Evolutionary conservation across 345 rosid species (phyloP).

Genomic region (Eucalyptus melliodora): DNA sequence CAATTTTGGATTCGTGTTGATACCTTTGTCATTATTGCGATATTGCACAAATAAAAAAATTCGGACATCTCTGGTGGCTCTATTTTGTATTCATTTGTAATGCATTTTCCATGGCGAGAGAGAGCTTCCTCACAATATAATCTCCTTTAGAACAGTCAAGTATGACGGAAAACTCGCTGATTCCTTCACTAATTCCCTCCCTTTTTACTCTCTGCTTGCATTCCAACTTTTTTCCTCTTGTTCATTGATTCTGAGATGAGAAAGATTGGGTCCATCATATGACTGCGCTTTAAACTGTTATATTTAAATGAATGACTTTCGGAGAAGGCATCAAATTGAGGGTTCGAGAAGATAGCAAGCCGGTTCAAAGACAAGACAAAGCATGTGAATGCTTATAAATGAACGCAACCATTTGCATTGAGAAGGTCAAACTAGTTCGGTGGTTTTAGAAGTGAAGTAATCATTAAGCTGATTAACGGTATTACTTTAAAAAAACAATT

Average conservation of each 20-base stretch:
- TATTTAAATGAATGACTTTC: neutral
- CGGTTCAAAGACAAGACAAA: neutral
- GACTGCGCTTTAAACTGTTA: neutral
- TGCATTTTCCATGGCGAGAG: neutral
- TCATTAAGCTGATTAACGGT: neutral
- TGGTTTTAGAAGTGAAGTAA: neutral
- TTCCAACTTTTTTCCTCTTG: neutral
- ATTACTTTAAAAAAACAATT: neutral
- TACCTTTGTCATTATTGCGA: slow-evolving; percentile 13
- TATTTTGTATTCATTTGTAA: neutral
- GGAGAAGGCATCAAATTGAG: neutral
- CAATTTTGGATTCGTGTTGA: slow-evolving; percentile 95
- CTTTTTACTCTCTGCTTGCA: neutral
- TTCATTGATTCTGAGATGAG: neutral
- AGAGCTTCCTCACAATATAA: neutral
- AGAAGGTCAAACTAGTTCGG: neutral
- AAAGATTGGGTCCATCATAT: neutral
- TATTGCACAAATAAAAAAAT: neutral
- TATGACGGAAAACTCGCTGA: no score
- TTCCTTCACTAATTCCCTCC: neutral
- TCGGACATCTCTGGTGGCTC: neutral
- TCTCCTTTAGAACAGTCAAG: neutral
- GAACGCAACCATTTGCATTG: neutral
- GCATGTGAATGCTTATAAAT: neutral
- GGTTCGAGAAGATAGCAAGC: neutral